Percentiles rank a stretch among this genome's conserved stretches.
Evolutionary conservation across 495 filamentous ascomycete genomes (phyloP).

Genomic region (Daldinia bambusicola): DNA sequence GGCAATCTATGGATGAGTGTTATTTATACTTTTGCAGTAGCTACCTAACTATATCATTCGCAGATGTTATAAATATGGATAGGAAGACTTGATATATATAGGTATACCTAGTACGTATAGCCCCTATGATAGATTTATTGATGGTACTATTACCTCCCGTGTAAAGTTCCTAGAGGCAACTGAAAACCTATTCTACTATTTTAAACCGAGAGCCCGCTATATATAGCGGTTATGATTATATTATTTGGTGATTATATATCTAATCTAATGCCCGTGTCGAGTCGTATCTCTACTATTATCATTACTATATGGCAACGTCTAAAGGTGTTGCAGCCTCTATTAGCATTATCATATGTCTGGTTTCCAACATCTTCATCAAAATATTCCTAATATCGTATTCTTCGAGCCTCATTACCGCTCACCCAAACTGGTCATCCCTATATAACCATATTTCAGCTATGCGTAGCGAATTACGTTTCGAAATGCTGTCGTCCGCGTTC

Average conservation of each 20-base stretch:
- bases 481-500: slow-evolving; percentile 39
- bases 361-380: background rate
- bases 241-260: background rate
- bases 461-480: slow-evolving; percentile 11
- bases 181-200: background rate
- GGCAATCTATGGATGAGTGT: background rate
- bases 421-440: background rate
- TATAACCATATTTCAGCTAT: background rate
- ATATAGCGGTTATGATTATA: background rate
- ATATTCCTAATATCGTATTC: slow-evolving; percentile 12
- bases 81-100: no score
- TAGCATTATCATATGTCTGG: slow-evolving; percentile 7
- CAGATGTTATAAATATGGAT: background rate
- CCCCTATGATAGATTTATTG: no score
- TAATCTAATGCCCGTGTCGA: background rate
- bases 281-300: slow-evolving; percentile 1
- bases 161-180: no score
- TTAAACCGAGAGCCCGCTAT: background rate
- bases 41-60: background rate
- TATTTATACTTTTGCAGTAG: background rate
- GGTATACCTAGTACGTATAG: no score
- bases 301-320: background rate
- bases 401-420: background rate
- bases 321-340: background rate
- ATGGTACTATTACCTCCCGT: no score